Evolutionary conservation across 495 filamentous ascomycete species (phyloP), one percentile per base, ranked within the genome.

Genomic region (Penicillium bovifimosum): DNA sequence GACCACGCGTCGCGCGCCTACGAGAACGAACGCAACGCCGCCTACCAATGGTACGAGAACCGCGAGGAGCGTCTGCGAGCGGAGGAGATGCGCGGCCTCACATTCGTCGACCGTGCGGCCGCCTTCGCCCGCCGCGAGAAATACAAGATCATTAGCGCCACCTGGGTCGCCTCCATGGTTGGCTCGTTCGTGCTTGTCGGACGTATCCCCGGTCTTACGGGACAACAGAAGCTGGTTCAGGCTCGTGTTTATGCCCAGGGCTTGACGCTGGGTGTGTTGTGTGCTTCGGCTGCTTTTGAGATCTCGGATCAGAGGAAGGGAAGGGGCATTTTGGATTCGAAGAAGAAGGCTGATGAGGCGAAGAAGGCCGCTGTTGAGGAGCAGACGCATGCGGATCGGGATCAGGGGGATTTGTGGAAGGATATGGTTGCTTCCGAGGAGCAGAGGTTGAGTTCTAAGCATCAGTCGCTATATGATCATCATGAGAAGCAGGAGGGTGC

Each of bases 161-260:
- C 82, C 20, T 98, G 93, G 93, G 70, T 92, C 10, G 84, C 87
- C 11, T 82, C 82, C 36, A 95, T 98, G 86, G 83, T 80, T 18
- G 66, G 86, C 27, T 83, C 88, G 0, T 77, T 96, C 26, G 85
- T 74, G 35, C 60, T 96, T 9, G 92, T 96, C 36, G 79, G 85
- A 46, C 79, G 88, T 53, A 91, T 88, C 70, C 81, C 79, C 42
- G 90, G 87, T 69, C 70, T 97, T 6, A 81, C 76, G 16, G 81
- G 79, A 1, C 68, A 76, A 58, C 93, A 98, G 80, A 98, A 98
- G 77, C 75, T 98, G 24, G 93, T 98, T 16, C 93, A 98, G 78
- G 95, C 95, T 9, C 84, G 93, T 77, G 86, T 98, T 54, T 97
- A 97, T 73, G 93, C 93, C n/a, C 93, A 98, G 75, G 91, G 90